Evolutionary conservation across 108 stramenopile species (phyloP).

Genomic region (Fragilariopsis cylindrus): DNA sequence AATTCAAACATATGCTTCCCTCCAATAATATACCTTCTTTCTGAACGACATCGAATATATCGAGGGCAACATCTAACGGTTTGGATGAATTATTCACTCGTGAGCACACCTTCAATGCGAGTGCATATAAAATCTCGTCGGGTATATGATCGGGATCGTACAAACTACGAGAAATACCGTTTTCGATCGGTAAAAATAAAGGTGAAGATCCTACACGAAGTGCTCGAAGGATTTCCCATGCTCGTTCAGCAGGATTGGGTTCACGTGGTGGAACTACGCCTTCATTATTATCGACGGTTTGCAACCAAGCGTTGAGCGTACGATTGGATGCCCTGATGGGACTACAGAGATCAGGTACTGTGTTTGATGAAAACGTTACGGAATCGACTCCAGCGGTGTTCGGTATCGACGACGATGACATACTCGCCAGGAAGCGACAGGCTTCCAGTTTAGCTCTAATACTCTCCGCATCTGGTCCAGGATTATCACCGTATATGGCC

Average conservation of each 20-base stretch:
- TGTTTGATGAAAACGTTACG: not conserved
- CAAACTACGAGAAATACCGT: not conserved
- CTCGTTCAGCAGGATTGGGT: constrained; percentile 18
- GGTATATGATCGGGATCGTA: constrained; percentile 14
- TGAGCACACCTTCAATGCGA: constrained; percentile 23
- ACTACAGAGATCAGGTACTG: not conserved
- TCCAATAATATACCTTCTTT: constrained; percentile 3
- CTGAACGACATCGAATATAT: constrained; percentile 16
- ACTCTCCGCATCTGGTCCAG: constrained; percentile 23
- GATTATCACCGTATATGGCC: constrained; percentile 9
- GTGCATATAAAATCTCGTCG: constrained; percentile 10
- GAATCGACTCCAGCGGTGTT: not conserved
- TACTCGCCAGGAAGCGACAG: constrained; percentile 7
- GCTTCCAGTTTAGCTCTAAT: constrained; percentile 22
- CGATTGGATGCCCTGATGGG: constrained; percentile 14
- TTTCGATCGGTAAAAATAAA: constrained; percentile 3
- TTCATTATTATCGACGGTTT: constrained; percentile 1
- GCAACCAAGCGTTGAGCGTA: constrained; percentile 26
- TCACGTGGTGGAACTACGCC: not conserved
- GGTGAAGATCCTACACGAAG: constrained; percentile 8
- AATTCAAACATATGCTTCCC: not conserved
- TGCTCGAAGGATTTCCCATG: constrained; percentile 24
- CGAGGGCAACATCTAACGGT: constrained; percentile 5
- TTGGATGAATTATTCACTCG: not conserved
- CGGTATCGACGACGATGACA: not conserved